phyloP scores from a whole-genome alignment of 2,329 filamentous ascomycete species.

The Penicillium sp. region DNA sequence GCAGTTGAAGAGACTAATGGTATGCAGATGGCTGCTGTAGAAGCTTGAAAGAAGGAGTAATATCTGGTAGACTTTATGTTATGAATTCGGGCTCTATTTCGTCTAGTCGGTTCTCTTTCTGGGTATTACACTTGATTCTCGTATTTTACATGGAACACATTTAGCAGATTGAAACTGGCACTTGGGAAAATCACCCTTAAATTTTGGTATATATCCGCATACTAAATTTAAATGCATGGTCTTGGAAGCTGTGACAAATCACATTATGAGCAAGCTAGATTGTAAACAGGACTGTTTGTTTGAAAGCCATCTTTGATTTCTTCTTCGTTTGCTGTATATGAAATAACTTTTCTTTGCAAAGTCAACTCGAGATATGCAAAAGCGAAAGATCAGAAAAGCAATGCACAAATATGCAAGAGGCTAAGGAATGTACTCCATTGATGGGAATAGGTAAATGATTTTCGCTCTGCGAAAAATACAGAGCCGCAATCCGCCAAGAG shows the following conservation, averaged over 20 bases:
- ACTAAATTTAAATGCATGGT: too few species aligned
- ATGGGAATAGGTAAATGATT: slow-evolving; percentile 17
- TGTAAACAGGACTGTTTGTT: neutral
- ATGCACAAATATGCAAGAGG: neutral
- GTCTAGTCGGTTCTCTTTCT: neutral
- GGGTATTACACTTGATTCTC: neutral
- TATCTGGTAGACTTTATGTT: neutral
- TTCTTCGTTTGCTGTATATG: neutral
- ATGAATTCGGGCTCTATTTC: neutral
- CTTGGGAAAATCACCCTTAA: neutral
- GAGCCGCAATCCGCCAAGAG: slow-evolving; percentile 1
- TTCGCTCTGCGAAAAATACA: slow-evolving; percentile 4
- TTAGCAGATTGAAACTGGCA: neutral
- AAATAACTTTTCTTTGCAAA: neutral
- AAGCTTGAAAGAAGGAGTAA: neutral
- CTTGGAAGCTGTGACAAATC: neutral
- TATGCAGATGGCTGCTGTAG: neutral
- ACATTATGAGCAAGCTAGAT: neutral
- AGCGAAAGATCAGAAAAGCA: neutral
- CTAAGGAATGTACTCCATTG: slow-evolving; percentile 33
- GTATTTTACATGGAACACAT: neutral
- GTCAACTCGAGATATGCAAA: neutral
- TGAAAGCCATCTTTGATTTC: neutral
- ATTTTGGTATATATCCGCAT: too few species aligned
- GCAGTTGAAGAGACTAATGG: neutral